A percentile compares a stretch with the other conserved stretches of the same genome.
Conservation (phyloP, 2,329 filamentous ascomycete genomes). For the Lecanicillium sp. region DNA sequence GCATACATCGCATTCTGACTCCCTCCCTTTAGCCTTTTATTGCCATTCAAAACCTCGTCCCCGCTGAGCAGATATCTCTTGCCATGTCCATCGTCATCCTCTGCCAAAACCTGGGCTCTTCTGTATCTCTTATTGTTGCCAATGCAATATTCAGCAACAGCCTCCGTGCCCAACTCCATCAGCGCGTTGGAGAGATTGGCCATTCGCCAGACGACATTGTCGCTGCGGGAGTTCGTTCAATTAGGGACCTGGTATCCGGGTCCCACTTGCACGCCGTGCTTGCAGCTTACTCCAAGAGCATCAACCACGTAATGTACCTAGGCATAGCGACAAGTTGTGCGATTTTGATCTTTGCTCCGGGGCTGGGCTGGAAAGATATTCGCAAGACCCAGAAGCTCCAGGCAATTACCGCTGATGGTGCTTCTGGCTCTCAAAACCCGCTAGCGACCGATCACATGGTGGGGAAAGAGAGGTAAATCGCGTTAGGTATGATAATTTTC, state of each 20-base stretch:
- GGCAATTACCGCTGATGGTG: no score
- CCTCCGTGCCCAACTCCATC: neutral
- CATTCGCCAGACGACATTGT: neutral
- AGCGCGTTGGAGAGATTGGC: neutral
- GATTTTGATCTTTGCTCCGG: neutral
- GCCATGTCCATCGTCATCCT: slow-evolving; percentile 18
- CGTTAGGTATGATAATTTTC: no score
- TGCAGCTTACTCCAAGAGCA: neutral
- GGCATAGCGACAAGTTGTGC: neutral
- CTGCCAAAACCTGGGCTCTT: slow-evolving; percentile 15
- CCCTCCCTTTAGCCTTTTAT: slow-evolving; percentile 13
- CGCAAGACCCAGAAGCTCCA: neutral
- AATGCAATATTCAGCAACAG: slow-evolving; percentile 17
- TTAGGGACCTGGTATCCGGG: neutral
- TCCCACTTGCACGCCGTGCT: neutral
- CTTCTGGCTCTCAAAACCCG: no score
- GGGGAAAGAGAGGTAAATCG: no score
- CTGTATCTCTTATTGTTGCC: slow-evolving; percentile 16
- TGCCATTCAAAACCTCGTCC: slow-evolving; percentile 16
- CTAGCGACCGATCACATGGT: no score
- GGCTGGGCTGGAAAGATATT: neutral
- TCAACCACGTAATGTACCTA: neutral
- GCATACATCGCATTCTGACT: neutral
- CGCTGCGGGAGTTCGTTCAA: neutral
- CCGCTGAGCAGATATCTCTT: slow-evolving; percentile 15